Base-by-base conservation (phyloP, 2,329 filamentous ascomycete species). In the Colletotrichum sp. region DNA sequence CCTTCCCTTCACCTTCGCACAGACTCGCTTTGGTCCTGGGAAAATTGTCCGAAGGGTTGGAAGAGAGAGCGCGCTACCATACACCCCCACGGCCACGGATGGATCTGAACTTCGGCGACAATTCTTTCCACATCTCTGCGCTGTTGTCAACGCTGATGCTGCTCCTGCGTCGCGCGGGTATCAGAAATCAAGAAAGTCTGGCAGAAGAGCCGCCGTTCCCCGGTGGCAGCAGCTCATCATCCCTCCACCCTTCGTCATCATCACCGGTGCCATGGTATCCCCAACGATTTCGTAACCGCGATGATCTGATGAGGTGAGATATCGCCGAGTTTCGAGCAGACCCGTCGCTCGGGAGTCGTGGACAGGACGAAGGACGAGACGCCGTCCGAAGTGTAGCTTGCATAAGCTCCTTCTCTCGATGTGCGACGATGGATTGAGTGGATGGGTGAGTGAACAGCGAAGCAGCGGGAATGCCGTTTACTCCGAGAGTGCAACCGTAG, bases 31-130 rank as follows among this genome's bases (percentile, higher is more conserved):
- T 36, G 39, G 32, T 39, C 59, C 59, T 30, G 55, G 39, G 34
- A 55, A 21, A 64, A 64, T 26, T 57, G 69, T 30, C 57, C 73
- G 57, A 72, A 72, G 32, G 18, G 55, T 49, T 7, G 18, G 18
- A 49, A n/a, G 39, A 49, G 26, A 52, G 18, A 55, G 16, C n/a
- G 62, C 28, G 36, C 72, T 55, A 67, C 60, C 44, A 0, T 55
- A 59, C 59, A 63, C 69, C 72, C 72, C 69, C 73, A 76, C 64
- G 55, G 70, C 64, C 57, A 69, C 70, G 73, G 57, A 69, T 65
- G 70, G 70, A 52, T 73, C 65, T 52, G 57, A 76, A 65, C 57
- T 76, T 76, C 73, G 73, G 73, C 55, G 69, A 52, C 30, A 32
- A 16, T 65, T 52, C 16, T 18, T 44, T 34, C 49, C n/a, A 52